Percentiles rank a stretch among this genome's conserved stretches.
Evolutionary conservation across 2,329 filamentous ascomycete genomes (phyloP).

Genomic region (Neurospora sp.): DNA sequence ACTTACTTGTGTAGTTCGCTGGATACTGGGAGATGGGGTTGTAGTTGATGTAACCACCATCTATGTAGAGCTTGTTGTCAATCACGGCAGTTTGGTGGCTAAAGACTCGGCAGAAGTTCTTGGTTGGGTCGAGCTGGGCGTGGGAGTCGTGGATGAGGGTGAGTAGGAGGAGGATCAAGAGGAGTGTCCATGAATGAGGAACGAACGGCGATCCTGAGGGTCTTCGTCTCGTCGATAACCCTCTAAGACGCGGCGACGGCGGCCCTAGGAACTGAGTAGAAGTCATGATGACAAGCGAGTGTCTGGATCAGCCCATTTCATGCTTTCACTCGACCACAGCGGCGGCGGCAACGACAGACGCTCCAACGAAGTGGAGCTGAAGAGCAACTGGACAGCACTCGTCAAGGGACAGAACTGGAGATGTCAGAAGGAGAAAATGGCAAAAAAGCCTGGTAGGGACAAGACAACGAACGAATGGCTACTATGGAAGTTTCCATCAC

Average conservation of each 20-base stretch:
- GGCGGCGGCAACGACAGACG: background rate
- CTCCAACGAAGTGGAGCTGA: background rate
- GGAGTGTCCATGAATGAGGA: background rate
- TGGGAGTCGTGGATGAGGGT: conserved; percentile 1
- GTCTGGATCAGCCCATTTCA: background rate
- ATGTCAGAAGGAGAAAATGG: background rate
- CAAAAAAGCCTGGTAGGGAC: background rate
- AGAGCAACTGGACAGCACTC: background rate
- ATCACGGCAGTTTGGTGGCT: conserved; percentile 52
- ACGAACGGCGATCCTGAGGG: background rate
- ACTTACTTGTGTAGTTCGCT: conserved; percentile 47
- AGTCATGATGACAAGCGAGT: background rate
- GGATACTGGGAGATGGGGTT: conserved; percentile 36
- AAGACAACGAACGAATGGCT: background rate
- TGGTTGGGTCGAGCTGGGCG: conserved; percentile 39
- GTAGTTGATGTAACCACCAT: conserved; percentile 50
- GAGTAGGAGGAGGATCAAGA: background rate
- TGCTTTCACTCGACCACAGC: background rate
- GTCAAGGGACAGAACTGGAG: background rate
- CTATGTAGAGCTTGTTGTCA: conserved; percentile 49
- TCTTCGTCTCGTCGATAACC: background rate
- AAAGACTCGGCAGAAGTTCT: conserved; percentile 43
- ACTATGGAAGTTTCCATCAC: background rate
- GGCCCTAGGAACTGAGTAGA: background rate
- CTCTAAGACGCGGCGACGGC: too few relatives aligned